phyloP scores from a whole-genome alignment of 176 grass and related monocot species.

The Aegilops bicornis region DNA sequence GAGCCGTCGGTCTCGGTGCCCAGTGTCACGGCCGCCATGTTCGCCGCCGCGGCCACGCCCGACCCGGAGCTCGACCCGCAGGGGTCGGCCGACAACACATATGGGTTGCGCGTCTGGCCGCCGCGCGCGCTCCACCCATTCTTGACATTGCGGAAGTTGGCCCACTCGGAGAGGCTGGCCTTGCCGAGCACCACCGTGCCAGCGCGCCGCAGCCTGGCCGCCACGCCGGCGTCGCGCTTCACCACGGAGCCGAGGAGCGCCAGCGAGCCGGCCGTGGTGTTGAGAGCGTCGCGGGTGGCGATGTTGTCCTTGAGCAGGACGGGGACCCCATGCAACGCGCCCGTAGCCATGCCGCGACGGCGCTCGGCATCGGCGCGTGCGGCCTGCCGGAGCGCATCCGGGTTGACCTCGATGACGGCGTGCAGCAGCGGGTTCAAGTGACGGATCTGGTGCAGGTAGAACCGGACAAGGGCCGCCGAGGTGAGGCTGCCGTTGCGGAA shows the following conservation, averaged over 20 bases:
- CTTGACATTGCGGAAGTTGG: slow-evolving; percentile 28
- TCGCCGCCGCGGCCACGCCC: slow-evolving; percentile 50
- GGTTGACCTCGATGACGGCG: slow-evolving; percentile 71
- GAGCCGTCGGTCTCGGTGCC: slow-evolving; percentile 61
- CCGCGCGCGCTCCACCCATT: slow-evolving; percentile 55
- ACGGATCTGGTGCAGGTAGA: slow-evolving; percentile 53
- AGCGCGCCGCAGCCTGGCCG: slow-evolving; percentile 31
- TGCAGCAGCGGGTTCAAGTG: slow-evolving; percentile 48
- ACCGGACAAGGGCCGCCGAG: slow-evolving; percentile 35
- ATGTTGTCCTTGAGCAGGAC: slow-evolving; percentile 71
- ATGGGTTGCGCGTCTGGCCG: slow-evolving; percentile 53
- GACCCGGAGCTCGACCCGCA: slow-evolving; percentile 46
- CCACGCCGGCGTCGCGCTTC: slow-evolving; percentile 56
- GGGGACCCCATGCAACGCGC: slow-evolving; percentile 48
- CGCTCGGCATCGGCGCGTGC: slow-evolving; percentile 30
- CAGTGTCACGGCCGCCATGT: slow-evolving; percentile 51
- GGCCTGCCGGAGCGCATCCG: slow-evolving; percentile 42
- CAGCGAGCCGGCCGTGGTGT: slow-evolving; percentile 68
- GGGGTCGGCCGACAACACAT: slow-evolving; percentile 19
- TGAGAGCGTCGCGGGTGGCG: slow-evolving; percentile 43
- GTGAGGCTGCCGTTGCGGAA: slow-evolving; percentile 53
- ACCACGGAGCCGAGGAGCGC: slow-evolving; percentile 56
- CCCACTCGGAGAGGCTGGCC: slow-evolving; percentile 60
- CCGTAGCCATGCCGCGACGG: not conserved
- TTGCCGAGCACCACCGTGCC: slow-evolving; percentile 67